Evolutionary conservation across 305 asterid genomes (phyloP).

Genomic region (Withania somnifera): DNA sequence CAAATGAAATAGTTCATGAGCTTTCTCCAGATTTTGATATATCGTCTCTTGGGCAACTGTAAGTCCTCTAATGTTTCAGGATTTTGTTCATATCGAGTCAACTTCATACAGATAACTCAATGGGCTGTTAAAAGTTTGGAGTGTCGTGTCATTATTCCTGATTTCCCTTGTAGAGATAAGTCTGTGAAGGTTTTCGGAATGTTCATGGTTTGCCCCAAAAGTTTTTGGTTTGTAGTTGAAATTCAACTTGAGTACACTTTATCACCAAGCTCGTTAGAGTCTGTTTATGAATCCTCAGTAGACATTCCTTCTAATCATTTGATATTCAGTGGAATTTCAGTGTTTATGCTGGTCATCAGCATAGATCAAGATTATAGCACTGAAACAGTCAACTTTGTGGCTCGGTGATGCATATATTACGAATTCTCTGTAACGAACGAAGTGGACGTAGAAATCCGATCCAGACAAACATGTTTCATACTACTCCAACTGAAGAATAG

Average conservation of each 20-base stretch:
- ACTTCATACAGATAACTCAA: background rate
- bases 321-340: background rate
- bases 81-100: background rate
- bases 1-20: constrained; percentile 80
- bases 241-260: background rate
- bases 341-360: too few relatives aligned
- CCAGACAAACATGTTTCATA: background rate
- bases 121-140: background rate
- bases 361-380: background rate
- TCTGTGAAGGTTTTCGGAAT: background rate
- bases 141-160: background rate
- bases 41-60: constrained; percentile 71
- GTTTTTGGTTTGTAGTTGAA: background rate
- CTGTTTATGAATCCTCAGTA: background rate
- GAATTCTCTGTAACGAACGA: background rate
- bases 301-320: background rate
- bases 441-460: background rate
- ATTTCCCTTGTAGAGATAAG: background rate
- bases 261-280: background rate
- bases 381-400: background rate
- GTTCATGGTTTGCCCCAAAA: background rate
- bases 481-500: background rate
- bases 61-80: constrained; percentile 15
- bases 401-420: background rate
- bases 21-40: constrained; percentile 80